phyloP scores from a whole-genome alignment of 2,329 filamentous ascomycete genomes.

The Eurotiales sp. region DNA sequence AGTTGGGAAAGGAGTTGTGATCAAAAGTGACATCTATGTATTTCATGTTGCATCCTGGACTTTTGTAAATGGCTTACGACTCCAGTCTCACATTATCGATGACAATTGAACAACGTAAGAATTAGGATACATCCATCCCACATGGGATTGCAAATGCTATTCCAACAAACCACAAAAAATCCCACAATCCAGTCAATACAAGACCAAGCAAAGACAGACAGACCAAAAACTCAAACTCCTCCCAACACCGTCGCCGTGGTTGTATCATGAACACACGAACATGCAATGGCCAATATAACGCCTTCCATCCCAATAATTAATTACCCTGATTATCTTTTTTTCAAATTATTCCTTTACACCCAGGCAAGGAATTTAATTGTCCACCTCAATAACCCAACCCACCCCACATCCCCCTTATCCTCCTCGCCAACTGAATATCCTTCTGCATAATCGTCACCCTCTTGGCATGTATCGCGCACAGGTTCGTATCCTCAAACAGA shows the following conservation, averaged over 20 bases:
- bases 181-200: neutral
- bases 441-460: slow-evolving; percentile 97
- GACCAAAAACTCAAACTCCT: neutral
- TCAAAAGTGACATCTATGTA: no score
- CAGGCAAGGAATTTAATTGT: no score
- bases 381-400: slow-evolving; percentile 57
- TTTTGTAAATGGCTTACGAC: no score
- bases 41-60: no score
- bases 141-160: neutral
- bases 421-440: slow-evolving; percentile 86
- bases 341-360: no score
- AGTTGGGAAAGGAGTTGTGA: slow-evolving; percentile 2
- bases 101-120: no score
- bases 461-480: slow-evolving; percentile 96
- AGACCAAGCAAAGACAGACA: neutral
- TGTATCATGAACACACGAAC: neutral
- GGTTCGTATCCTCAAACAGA: slow-evolving; percentile 93
- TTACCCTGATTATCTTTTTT: no score
- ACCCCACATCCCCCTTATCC: slow-evolving; percentile 75
- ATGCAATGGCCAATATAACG: no score
- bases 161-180: neutral
- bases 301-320: no score
- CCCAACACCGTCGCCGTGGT: slow-evolving; percentile 6
- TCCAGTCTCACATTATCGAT: no score
- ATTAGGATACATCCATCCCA: no score